Evolutionary conservation across 2,329 filamentous ascomycete genomes (phyloP), one percentile per base, ranked within the genome.

Genomic region (Bertia moriformis): DNA sequence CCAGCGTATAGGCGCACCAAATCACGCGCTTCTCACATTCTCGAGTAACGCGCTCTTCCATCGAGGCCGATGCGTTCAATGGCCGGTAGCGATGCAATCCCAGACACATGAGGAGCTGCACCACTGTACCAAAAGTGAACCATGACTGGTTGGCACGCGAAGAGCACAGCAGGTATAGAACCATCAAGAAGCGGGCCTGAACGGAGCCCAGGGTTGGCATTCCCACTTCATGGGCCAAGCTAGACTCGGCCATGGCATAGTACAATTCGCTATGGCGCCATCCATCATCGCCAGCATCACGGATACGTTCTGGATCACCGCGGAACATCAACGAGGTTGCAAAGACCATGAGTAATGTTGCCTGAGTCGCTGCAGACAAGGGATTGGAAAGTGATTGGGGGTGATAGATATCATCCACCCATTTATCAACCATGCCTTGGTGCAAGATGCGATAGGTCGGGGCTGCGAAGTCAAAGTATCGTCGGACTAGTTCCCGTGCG

Each of bases 1-100:
- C 59, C 3, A 62, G 44, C 2, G 57, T 61, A 19, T 55, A 58
- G 2, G 51, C 52, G 15, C 56, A 52, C 57, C 58, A 62, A 14
- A 61, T 51, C 1, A 55, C 46, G 10, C 59, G 51, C 39, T 56
- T 57, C 2, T 52, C 51, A 29, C 52, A 59, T 42, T 61, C 55
- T 17, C 47, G 41, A 18, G 44, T 38, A 15, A 44, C 41, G 44
- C 17, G 13, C 40, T 50, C 32, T 37, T 41, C 13, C 43, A 17
- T 14, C 42, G 43, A 27, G 42, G 45, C n/a, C 7, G 22, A 27
- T n/a, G 22, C 22, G n/a, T 27, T 27, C n/a, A n/a, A n/a, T n/a
- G n/a, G n/a, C n/a, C n/a, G n/a, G 7, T 27, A 10, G 37, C 52
- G 48, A 41, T 62, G 57, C 17, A 61, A 38, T 13, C 59, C 58